Evolutionary conservation across 345 rosid species (phyloP), one percentile per base, ranked within the genome.

Genomic region (Dovyalis caffra): DNA sequence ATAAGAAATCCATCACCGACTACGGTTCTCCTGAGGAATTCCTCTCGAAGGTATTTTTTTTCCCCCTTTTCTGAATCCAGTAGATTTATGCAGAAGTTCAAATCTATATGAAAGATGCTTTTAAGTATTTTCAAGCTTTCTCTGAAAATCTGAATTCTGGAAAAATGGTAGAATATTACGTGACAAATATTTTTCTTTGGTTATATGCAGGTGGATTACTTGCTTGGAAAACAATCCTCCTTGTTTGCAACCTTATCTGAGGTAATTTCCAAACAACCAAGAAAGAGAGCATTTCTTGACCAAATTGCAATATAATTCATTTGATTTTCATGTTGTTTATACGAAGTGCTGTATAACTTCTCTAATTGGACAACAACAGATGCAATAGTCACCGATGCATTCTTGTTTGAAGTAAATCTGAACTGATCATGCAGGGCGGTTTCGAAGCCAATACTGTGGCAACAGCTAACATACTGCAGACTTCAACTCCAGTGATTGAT

Each of bases 221-320:
- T 95, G 81, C 92, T 93, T 0, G 98, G 99, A n/a, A 91, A 93
- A 77, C 97, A 91, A 80, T 87, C 87, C n/a, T 93, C 69, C 84
- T 83, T 70, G 7, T 92, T 95, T 45, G 73, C 82, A 63, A 95
- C 99, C 0, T 87, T 75, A 38, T 14, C 98, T 28, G 99, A 93
- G 97, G 99, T 95, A 82, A 66, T 58, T 57, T 43, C 49, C n/a
- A 23, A 56, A 23, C 61, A 56, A 56, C 28, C 26, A 10, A n/a
- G 60, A n/a, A 15, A 40, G 47, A 43, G 18, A 43, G 47, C 18
- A 43, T 43, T 43, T 43, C 47, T 43, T 43, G 47, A 43, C 14
- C 2, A 3, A 0, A 1, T 56, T 56, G 26, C 61, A n/a, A 14
- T n/a, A 56, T 9, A 23, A 23, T 3, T n/a, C 61, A 25, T n/a